Conservation (phyloP, 2,329 filamentous ascomycete genomes). For the Chlorencoelia australis region DNA sequence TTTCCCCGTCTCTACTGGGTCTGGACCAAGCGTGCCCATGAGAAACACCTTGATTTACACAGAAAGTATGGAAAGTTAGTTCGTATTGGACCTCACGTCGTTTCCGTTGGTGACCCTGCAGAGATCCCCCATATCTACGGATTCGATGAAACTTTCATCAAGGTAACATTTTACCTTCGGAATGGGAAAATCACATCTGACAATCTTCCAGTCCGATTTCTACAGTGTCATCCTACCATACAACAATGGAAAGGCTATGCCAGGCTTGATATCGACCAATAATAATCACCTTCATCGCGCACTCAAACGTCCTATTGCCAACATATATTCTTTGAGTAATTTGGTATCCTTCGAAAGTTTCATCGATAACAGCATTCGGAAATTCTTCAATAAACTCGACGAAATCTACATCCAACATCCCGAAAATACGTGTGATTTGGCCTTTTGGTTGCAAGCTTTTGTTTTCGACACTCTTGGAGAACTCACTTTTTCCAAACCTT, state of each 20-base stretch:
- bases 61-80: constrained; percentile 4
- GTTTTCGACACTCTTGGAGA: constrained; percentile 10
- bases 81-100: constrained; percentile 5
- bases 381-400: not conserved
- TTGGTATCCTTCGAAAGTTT: constrained; percentile 35
- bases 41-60: not conserved
- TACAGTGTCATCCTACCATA: not conserved
- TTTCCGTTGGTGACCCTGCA: constrained; percentile 5
- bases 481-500: constrained; percentile 6
- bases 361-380: constrained; percentile 27
- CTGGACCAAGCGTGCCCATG: not conserved
- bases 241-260: not conserved
- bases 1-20: not conserved
- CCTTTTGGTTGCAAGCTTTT: constrained; percentile 5
- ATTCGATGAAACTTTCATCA: constrained; percentile 1
- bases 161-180: not conserved
- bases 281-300: not conserved
- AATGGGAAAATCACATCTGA: not conserved
- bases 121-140: constrained; percentile 6
- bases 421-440: not conserved
- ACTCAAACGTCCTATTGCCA: constrained; percentile 7
- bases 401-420: not conserved
- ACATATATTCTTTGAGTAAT: constrained; percentile 12
- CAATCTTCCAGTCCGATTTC: not conserved
- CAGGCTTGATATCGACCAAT: not conserved